Evolutionary conservation across 805 yeast species (phyloP), one percentile per base, ranked within the genome.

Genomic region (Schwanniomyces sp.): DNA sequence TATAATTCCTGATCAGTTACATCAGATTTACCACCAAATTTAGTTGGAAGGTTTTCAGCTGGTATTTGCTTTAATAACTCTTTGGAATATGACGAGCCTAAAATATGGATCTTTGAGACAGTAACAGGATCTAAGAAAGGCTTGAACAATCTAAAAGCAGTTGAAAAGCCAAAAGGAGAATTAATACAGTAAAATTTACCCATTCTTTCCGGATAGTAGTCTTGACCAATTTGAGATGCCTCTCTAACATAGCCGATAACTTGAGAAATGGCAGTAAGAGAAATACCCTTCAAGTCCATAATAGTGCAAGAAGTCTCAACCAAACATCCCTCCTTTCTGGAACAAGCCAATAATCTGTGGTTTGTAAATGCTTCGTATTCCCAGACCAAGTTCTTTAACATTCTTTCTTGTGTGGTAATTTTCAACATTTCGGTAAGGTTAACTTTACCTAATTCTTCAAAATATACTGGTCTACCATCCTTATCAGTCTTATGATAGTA

Each of bases 181-280:
- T 94, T 94, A 71, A 94, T 89, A 59, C 91, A 75, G 72, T 91
- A 92, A 66, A 92, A 94, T 70, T 88, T 91, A 63, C 99, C 99
- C 99, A 94, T 94, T 71, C 98, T 87, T 78, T 94, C 99, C 12
- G 99, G 99, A 67, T 94, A 94, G 72, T 88, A 92, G 74, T 94
- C 89, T 76, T 94, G 99, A 50, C 98, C 97, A 59, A 94, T 89
- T 61, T 80, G 75, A 11, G 97, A 88, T 8, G 99, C 97, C 70
- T 91, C 97, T 66, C 85, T 84, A 46, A 94, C 96, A 69, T 91
- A 94, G 10, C 85, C 76, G 54, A 90, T 76, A 38, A 94, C 99
- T 64, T 86, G 89, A 53, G 85, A 83, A 24, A 96, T 96, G 41
- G 94, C 72, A 21, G 86, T 75, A 50, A 94, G 76, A 24, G 97